Evolutionary conservation across 176 grass and related monocot species (phyloP).

Genomic region (Musa schizocarpa): DNA sequence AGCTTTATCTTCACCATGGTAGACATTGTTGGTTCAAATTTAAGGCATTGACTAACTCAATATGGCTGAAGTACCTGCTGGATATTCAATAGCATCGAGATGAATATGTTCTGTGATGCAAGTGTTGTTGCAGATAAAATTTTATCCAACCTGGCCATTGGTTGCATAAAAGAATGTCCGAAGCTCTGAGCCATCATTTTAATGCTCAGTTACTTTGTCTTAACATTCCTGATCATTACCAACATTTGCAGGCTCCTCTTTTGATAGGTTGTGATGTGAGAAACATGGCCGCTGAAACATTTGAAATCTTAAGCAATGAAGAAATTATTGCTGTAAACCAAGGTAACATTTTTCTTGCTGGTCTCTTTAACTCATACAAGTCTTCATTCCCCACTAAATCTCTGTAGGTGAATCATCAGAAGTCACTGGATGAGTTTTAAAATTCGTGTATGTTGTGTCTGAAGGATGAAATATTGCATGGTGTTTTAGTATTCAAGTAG

Average conservation of each 20-base stretch:
- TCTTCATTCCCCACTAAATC: background rate
- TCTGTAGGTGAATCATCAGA: background rate
- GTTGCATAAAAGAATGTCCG: background rate
- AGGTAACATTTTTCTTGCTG: slow-evolving; percentile 37
- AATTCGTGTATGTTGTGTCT: background rate
- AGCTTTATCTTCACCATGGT: background rate
- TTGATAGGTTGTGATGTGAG: slow-evolving; percentile 95
- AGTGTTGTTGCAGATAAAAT: background rate
- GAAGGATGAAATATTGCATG: background rate
- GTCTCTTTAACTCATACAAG: background rate
- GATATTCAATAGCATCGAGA: background rate
- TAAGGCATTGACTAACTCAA: background rate
- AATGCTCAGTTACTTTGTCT: background rate
- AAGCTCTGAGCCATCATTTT: background rate
- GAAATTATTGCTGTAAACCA: slow-evolving; percentile 91
- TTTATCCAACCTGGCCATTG: background rate
- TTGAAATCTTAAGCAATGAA: slow-evolving; percentile 76
- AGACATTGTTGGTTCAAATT: background rate
- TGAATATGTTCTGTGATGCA: background rate
- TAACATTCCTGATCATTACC: background rate
- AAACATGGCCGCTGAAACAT: slow-evolving; percentile 79
- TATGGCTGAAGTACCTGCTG: background rate
- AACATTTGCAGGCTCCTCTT: slow-evolving; percentile 76
- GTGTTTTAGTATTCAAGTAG: background rate
- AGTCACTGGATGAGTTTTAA: background rate